These are phyloP conservation scores for Cutaneotrichosporon cyanovorans DNA, from an alignment of 1,284 basidiomycete genomes.

Conservation along the genomic window DNA sequence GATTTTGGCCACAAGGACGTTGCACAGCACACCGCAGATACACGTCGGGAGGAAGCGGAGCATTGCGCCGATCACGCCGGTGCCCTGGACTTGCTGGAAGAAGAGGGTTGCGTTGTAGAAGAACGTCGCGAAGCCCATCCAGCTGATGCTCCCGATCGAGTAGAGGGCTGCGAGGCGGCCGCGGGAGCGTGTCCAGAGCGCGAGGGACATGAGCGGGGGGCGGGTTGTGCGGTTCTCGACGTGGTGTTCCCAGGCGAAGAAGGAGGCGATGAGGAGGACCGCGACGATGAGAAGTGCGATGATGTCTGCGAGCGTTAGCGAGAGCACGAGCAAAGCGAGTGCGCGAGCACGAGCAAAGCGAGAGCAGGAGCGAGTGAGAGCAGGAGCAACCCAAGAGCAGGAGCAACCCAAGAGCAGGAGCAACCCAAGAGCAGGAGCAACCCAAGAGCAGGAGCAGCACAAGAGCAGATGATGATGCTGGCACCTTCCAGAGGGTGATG, in stretches of 20 bases:
- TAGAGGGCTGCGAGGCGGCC: slow-evolving; percentile 61
- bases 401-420: too few species aligned
- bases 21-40: slow-evolving; percentile 61
- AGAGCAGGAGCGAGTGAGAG: too few species aligned
- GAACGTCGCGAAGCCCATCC: slow-evolving; percentile 53
- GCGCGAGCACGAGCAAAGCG: too few species aligned
- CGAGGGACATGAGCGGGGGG: slow-evolving; percentile 63
- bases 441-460: too few species aligned
- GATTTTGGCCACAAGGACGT: slow-evolving; percentile 47
- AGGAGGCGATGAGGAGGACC: slow-evolving; percentile 54
- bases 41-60: slow-evolving; percentile 70
- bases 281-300: slow-evolving; percentile 57
- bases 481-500: too few species aligned
- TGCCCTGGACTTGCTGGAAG: slow-evolving; percentile 34
- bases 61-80: slow-evolving; percentile 56
- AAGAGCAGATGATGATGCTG: too few species aligned
- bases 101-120: slow-evolving; percentile 39
- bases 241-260: slow-evolving; percentile 63
- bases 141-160: slow-evolving; percentile 60
- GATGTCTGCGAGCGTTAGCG: slow-evolving; percentile 46
- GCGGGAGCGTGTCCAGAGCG: slow-evolving; percentile 61
- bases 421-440: too few species aligned
- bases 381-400: too few species aligned
- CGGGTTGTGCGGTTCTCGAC: slow-evolving; percentile 47
- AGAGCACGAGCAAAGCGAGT: too few species aligned